Evolutionary conservation across 2,329 filamentous ascomycete species (phyloP).

Genomic region (Ascochyta lentis): DNA sequence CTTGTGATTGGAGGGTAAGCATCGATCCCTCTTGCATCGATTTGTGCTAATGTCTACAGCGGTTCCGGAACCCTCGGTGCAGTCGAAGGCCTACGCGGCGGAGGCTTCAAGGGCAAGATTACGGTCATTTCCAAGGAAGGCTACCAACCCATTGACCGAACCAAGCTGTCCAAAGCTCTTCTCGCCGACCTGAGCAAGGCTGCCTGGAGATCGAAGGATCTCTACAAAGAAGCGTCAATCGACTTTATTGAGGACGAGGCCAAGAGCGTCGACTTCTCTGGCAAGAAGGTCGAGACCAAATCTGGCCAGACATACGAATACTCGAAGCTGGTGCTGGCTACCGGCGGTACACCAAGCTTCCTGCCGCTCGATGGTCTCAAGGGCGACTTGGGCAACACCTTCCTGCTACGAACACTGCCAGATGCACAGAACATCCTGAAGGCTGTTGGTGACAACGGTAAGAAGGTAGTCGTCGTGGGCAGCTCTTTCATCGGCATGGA

Average conservation of each 20-base stretch:
- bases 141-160: constrained; percentile 87
- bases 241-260: constrained; percentile 67
- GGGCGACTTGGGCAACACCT: constrained; percentile 80
- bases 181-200: constrained; percentile 81
- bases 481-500: constrained; percentile 99
- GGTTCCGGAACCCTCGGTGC: constrained; percentile 84
- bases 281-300: constrained; percentile 76
- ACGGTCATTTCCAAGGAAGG: constrained; percentile 86
- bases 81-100: constrained; percentile 80
- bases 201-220: constrained; percentile 76
- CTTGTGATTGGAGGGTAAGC: constrained; percentile 68
- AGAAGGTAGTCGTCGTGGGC: constrained; percentile 91
- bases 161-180: constrained; percentile 94
- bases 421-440: constrained; percentile 79
- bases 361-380: constrained; percentile 87
- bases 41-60: constrained; percentile 46
- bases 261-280: constrained; percentile 75
- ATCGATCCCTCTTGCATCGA: neutral
- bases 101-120: constrained; percentile 79
- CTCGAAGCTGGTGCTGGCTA: constrained; percentile 87
- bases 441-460: constrained; percentile 79
- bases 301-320: constrained; percentile 76
- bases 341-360: constrained; percentile 77
- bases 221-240: constrained; percentile 71
- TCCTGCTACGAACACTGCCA: constrained; percentile 78